phyloP scores from a whole-genome alignment of 2,329 filamentous ascomycete species.

The Torrubiellomyces zombiae region DNA sequence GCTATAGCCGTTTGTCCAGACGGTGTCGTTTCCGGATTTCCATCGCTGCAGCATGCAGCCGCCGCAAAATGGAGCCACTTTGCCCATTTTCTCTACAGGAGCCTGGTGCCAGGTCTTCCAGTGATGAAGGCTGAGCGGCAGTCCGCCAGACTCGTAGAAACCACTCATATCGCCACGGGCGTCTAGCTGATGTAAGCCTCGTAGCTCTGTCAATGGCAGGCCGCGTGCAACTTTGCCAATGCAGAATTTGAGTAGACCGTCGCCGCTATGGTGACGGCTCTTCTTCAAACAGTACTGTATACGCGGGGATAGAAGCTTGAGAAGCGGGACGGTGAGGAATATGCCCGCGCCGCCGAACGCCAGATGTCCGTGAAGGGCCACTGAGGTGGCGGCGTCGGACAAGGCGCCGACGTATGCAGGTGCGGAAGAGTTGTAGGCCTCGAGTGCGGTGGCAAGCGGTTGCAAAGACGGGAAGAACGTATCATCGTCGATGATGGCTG shows the following conservation, averaged over 20 bases:
- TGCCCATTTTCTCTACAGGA: conserved; percentile 13
- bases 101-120: conserved; percentile 44
- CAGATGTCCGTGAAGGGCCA: conserved; percentile 38
- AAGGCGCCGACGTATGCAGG: conserved; percentile 38
- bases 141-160: conserved; percentile 40
- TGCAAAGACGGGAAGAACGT: conserved; percentile 44
- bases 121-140: conserved; percentile 42
- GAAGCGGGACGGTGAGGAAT: conserved; percentile 37
- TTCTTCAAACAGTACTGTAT: conserved; percentile 31
- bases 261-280: conserved; percentile 26
- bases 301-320: conserved; percentile 27
- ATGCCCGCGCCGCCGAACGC: conserved; percentile 44
- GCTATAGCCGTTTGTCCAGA: conserved; percentile 44
- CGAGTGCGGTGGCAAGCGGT: conserved; percentile 29
- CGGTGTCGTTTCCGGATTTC: conserved; percentile 25
- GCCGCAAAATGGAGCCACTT: conserved; percentile 27
- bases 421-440: conserved; percentile 27
- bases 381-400: conserved; percentile 36
- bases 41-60: conserved; percentile 42
- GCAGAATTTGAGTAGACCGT: conserved; percentile 40
- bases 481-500: conserved; percentile 43
- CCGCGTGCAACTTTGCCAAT: conserved; percentile 36
- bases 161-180: conserved; percentile 36
- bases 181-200: conserved; percentile 40
- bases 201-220: conserved; percentile 36